These are phyloP conservation scores for Cynanchum wilfordii DNA, from an alignment of 257 asterid species.

Conservation along the genomic window DNA sequence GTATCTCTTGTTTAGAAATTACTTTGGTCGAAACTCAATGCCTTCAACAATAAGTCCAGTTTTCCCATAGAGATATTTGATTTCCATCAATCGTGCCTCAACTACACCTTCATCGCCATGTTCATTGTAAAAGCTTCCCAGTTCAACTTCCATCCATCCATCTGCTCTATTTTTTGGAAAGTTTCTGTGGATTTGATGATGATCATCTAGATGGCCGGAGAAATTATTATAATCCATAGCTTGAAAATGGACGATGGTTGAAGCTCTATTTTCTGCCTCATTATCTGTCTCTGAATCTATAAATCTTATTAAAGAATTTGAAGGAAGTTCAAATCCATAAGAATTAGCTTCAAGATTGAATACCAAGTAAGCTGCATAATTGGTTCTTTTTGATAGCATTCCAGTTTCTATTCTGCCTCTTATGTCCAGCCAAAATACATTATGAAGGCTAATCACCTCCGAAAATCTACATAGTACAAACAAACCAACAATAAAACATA, in stretches of 20 bases:
- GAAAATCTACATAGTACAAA: conserved; percentile 8
- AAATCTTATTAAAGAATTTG: conserved; percentile 12
- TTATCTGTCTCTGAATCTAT: conserved; percentile 2
- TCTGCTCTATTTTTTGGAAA: conserved; percentile 17
- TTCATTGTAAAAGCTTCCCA: conserved; percentile 24
- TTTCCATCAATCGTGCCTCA: conserved; percentile 30
- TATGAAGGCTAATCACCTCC: conserved; percentile 25
- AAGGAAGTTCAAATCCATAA: conserved; percentile 15
- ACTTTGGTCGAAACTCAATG: conserved; percentile 17
- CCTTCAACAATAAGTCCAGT: conserved; percentile 21
- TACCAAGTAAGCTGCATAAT: conserved; percentile 27
- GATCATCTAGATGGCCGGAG: neutral
- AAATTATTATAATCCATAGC: neutral
- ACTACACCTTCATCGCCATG: conserved; percentile 25
- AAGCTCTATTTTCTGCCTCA: conserved; percentile 18
- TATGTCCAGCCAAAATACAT: conserved; percentile 25
- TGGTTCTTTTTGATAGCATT: conserved; percentile 14
- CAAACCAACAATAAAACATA: too few relatives aligned
- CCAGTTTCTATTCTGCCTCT: conserved; percentile 26
- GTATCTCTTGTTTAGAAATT: too few relatives aligned
- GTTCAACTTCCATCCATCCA: conserved; percentile 33
- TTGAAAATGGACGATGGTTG: conserved; percentile 5
- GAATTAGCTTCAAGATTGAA: conserved; percentile 6
- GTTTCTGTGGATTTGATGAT: neutral
- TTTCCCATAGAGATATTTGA: neutral